Evolutionary conservation across 108 stramenopile genomes (phyloP).

Genomic region (Cyclotella baltica): DNA sequence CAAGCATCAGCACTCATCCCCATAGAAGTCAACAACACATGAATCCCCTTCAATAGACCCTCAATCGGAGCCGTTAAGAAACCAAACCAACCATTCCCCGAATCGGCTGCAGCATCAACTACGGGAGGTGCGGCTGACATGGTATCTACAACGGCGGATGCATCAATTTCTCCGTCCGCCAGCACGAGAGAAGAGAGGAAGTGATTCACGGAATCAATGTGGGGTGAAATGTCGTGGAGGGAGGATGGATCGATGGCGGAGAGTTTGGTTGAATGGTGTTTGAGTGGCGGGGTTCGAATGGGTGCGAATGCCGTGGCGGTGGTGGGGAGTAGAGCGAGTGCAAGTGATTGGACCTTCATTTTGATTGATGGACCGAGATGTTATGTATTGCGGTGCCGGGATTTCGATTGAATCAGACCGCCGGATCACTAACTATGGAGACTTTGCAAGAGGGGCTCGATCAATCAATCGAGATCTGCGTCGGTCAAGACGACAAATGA

Average conservation of each 20-base stretch:
- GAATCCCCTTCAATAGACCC: slow-evolving; percentile 68
- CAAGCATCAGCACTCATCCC: slow-evolving; percentile 84
- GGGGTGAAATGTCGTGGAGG: slow-evolving; percentile 59
- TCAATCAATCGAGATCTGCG: no score
- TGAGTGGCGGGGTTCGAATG: neutral
- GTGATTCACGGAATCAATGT: slow-evolving; percentile 59
- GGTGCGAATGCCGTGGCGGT: slow-evolving; percentile 66
- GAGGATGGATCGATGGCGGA: slow-evolving; percentile 61
- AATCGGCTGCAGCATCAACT: slow-evolving; percentile 49
- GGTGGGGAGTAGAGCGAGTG: slow-evolving; percentile 25
- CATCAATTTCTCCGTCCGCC: slow-evolving; percentile 55
- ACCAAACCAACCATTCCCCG: slow-evolving; percentile 91
- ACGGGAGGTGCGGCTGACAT: slow-evolving; percentile 36
- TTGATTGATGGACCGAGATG: neutral
- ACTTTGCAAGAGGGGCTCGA: no score
- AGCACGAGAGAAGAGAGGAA: slow-evolving; percentile 67
- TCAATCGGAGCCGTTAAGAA: slow-evolving; percentile 83
- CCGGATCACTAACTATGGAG: no score
- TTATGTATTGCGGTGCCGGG: neutral
- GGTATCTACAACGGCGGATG: slow-evolving; percentile 24
- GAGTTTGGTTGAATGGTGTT: slow-evolving; percentile 44
- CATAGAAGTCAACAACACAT: slow-evolving; percentile 57
- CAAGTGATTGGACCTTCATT: slow-evolving; percentile 22
- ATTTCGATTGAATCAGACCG: no score
- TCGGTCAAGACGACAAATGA: no score